Evolutionary conservation across 1,284 basidiomycete genomes (phyloP), one percentile per base, ranked within the genome.

Genomic region (Apiotrichum mycotoxinovorans): DNA sequence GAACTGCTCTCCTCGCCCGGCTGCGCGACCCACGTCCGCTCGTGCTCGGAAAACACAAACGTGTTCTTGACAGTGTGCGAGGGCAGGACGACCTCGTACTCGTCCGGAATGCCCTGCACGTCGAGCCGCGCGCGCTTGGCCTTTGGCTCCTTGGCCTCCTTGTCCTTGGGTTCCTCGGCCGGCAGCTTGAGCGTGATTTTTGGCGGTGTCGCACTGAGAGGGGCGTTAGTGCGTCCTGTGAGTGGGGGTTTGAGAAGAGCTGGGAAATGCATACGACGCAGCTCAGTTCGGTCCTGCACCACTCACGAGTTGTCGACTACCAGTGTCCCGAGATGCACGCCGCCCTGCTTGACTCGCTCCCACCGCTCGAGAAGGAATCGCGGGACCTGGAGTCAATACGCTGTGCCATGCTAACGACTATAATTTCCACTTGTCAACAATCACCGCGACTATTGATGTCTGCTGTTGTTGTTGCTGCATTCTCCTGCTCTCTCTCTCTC

Each of bases 291-390:
- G 44, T 35, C 22, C 34, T 22, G 22, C 5, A 11, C 20, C 26
- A 64, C 71, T 56, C 52, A 77, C 77, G 63, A 64, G 55, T 79
- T 78, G 60, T 81, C 81, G 2, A 82, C 76, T 1, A 80, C 62
- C 37, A 82, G 73, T 2, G 76, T 78, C 4, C 80, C 81, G 15
- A 82, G 59, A 4, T 77, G 70, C 34, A 78, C 67, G 22, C 80
- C 80, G 22, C 75, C 75, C 51, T 78, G 71, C n/a, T 70, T 65
- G 15, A 80, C 74, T 20, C 70, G 65, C 58, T 72, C 70, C 81
- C 81, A 82, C 33, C 76, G 72, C 57, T 82, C 78, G 33, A 79
- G 68, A 20, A 82, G 58, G 66, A 82, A 82, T 17, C 78, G 71
- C 14, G 81, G 81, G 27, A 82, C 75, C 70, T 79, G 57, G 30